Evolutionary conservation across 176 grass and related monocot species (phyloP).

Genomic region (Aegilops speltoides): DNA sequence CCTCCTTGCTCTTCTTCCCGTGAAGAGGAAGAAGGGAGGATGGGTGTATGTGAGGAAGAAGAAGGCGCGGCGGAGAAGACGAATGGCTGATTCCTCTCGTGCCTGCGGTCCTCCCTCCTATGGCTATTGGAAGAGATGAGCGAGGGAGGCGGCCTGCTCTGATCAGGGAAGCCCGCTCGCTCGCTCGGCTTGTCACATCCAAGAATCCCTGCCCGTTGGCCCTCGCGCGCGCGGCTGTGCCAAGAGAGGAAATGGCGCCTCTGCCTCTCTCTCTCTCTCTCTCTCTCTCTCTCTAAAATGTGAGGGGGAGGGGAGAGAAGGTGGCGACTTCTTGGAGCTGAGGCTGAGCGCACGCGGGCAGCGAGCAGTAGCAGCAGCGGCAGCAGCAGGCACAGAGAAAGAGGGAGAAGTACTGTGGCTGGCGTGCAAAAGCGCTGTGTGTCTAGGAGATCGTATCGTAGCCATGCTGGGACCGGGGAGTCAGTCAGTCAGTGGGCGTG

Average conservation of each 20-base stretch:
- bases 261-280: neutral
- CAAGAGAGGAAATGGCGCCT: conserved; percentile 11
- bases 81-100: neutral
- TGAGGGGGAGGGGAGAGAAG: neutral
- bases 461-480: neutral
- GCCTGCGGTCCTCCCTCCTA: neutral
- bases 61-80: neutral
- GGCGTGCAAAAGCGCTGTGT: conserved; percentile 2
- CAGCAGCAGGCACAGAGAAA: neutral
- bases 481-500: conserved; percentile 26
- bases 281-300: conserved; percentile 15
- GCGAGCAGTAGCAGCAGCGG: neutral
- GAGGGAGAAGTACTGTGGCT: neutral
- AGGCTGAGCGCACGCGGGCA: conserved; percentile 25
- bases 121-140: neutral
- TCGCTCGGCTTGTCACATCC: conserved; percentile 14
- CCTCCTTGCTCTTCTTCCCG: neutral
- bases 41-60: neutral
- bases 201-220: conserved; percentile 25
- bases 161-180: neutral
- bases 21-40: conserved; percentile 7
- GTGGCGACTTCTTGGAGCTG: neutral
- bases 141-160: neutral
- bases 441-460: neutral
- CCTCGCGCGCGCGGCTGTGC: neutral